Conservation (phyloP, 768 basidiomycete genomes). For the Cubamyces lactineus region DNA sequence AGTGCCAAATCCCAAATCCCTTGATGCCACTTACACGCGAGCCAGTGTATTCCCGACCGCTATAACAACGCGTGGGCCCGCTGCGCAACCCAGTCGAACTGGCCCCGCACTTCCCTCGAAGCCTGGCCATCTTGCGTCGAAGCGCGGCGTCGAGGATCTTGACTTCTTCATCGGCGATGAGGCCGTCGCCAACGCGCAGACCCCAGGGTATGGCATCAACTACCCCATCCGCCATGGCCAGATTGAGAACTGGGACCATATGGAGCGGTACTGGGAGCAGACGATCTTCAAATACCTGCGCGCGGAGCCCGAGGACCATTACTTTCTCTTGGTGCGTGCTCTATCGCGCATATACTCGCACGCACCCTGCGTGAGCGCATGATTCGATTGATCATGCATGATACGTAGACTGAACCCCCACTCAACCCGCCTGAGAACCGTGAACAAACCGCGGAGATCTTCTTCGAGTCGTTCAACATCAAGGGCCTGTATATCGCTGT, state of each 20-base stretch:
- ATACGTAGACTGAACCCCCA: constrained; percentile 91
- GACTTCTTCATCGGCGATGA: constrained; percentile 99
- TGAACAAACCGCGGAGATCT: constrained; percentile 99
- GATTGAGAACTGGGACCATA: constrained; percentile 98
- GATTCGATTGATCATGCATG: constrained; percentile 13
- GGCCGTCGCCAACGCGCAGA: constrained; percentile 94
- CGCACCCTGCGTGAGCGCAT: background rate
- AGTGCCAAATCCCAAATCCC: background rate
- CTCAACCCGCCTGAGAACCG: constrained; percentile 98
- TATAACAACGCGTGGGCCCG: constrained; percentile 85
- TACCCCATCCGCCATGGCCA: constrained; percentile 97
- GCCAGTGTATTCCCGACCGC: constrained; percentile 95
- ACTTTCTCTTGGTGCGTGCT: constrained; percentile 87
- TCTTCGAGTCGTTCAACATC: constrained; percentile 99
- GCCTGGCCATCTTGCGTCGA: constrained; percentile 91
- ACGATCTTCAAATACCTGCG: constrained; percentile 99
- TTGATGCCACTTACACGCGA: background rate
- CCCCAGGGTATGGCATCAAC: constrained; percentile 89
- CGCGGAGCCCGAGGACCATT: constrained; percentile 98
- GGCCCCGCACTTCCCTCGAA: constrained; percentile 82
- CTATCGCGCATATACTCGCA: background rate
- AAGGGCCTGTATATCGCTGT: constrained; percentile 98
- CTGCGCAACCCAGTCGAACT: constrained; percentile 58
- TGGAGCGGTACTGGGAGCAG: constrained; percentile 99
- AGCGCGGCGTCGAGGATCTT: constrained; percentile 97